Evolutionary conservation across 306 rosid genomes (phyloP).

Genomic region (Corylus avellana): DNA sequence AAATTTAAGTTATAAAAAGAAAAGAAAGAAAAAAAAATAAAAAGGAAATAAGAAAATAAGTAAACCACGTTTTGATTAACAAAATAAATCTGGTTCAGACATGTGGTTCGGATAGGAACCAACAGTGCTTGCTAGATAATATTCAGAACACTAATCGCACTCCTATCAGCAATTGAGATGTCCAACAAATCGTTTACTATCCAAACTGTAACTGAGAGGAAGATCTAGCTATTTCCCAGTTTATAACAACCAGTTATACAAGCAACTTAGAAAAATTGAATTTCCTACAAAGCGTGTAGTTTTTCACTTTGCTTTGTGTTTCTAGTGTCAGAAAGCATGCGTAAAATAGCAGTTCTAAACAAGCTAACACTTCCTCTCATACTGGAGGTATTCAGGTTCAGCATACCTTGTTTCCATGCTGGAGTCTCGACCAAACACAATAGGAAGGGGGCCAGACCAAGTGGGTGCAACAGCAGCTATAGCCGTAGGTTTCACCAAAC

Average conservation of each 20-base stretch:
- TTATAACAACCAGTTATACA: neutral
- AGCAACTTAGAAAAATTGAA: neutral
- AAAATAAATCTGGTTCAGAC: neutral
- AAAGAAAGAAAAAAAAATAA: neutral
- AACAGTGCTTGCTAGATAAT: slow-evolving; percentile 2
- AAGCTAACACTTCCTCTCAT: neutral
- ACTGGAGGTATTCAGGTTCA: slow-evolving; percentile 12
- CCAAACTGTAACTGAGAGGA: neutral
- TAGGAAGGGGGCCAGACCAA: slow-evolving; percentile 98
- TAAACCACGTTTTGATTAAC: slow-evolving; percentile 18
- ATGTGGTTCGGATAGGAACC: neutral
- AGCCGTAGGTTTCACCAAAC: slow-evolving; percentile 77
- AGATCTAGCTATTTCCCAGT: neutral
- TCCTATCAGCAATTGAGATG: neutral
- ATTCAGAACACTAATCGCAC: neutral
- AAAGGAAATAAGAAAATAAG: slow-evolving; percentile 18
- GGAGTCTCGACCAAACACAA: slow-evolving; percentile 93
- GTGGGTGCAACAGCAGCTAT: slow-evolving; percentile 93
- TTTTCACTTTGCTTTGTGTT: slow-evolving; percentile 1
- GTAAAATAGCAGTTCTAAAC: neutral
- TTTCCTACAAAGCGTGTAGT: slow-evolving; percentile 1
- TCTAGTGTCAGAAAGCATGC: slow-evolving; percentile 6
- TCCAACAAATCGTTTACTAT: slow-evolving; percentile 1
- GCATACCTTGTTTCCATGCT: slow-evolving; percentile 86
- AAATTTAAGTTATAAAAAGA: neutral